Conservation (phyloP, 768 basidiomycete species). For the Amanita polypyramis region DNA sequence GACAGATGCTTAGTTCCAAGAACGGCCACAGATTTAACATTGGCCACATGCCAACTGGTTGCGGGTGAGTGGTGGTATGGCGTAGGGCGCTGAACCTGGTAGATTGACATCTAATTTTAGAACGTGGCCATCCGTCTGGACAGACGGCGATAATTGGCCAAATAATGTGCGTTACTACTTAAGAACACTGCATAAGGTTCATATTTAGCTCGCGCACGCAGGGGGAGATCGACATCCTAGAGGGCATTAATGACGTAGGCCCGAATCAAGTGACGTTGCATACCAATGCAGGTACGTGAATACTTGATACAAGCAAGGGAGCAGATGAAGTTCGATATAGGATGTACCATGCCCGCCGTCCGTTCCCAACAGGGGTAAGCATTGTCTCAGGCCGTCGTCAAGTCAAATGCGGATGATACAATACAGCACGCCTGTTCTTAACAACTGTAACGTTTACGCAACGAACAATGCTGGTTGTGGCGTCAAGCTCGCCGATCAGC, state of each 20-base stretch:
- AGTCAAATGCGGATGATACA: not conserved
- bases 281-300: conserved; percentile 32
- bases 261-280: conserved; percentile 48
- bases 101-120: conserved; percentile 10
- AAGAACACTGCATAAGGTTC: not conserved
- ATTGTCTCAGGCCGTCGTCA: not conserved
- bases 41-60: conserved; percentile 52
- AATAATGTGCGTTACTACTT: conserved; percentile 17
- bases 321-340: conserved; percentile 14
- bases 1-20: not conserved
- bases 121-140: conserved; percentile 50
- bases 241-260: conserved; percentile 46
- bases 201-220: conserved; percentile 8
- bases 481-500: conserved; percentile 28
- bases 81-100: not conserved
- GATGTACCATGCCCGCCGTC: conserved; percentile 42
- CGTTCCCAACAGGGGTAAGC: conserved; percentile 38
- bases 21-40: conserved; percentile 30
- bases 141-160: conserved; percentile 43
- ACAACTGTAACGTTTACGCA: conserved; percentile 39
- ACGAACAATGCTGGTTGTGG: conserved; percentile 49
- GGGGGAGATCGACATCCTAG: conserved; percentile 45
- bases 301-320: not conserved
- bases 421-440: conserved; percentile 23
- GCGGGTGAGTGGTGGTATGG: conserved; percentile 26